phyloP scores from a whole-genome alignment of 139 green algal species.

The Mesotaenium endlicherianum region DNA sequence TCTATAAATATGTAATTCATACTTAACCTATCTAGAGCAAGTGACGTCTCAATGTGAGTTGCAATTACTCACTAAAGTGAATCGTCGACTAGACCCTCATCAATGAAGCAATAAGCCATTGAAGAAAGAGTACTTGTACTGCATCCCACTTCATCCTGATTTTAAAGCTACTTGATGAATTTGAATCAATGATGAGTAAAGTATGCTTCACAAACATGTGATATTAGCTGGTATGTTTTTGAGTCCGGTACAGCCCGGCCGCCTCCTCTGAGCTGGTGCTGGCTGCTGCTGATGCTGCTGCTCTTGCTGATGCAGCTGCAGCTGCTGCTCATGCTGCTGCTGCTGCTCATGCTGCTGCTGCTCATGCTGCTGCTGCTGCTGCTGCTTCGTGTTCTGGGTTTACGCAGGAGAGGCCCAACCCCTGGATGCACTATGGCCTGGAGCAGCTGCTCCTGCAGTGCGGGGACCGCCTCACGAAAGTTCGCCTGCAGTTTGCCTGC shows the following conservation, averaged over 20 bases:
- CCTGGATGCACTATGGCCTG: conserved; percentile 30
- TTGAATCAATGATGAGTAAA: neutral
- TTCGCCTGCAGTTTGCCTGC: conserved; percentile 10
- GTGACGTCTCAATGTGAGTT: too few relatives aligned
- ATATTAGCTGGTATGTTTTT: neutral
- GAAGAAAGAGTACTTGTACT: neutral
- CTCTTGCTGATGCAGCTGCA: neutral
- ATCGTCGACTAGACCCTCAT: neutral
- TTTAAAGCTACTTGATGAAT: neutral
- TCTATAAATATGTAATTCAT: too few relatives aligned
- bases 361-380: neutral
- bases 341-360: neutral
- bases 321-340: neutral
- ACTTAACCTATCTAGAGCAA: too few relatives aligned
- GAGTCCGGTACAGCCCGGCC: neutral
- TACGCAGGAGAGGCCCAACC: conserved; percentile 27
- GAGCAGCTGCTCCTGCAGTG: conserved; percentile 4
- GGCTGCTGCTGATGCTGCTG: too few relatives aligned
- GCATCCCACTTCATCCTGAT: neutral
- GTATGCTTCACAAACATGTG: neutral
- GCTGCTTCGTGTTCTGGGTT: neutral
- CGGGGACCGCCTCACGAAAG: neutral
- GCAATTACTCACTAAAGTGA: neutral
- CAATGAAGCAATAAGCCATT: neutral
- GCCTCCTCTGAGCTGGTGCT: too few relatives aligned